These are phyloP conservation scores for Mycena albidolilacea DNA, from an alignment of 768 basidiomycete species.

Conservation along the genomic window DNA sequence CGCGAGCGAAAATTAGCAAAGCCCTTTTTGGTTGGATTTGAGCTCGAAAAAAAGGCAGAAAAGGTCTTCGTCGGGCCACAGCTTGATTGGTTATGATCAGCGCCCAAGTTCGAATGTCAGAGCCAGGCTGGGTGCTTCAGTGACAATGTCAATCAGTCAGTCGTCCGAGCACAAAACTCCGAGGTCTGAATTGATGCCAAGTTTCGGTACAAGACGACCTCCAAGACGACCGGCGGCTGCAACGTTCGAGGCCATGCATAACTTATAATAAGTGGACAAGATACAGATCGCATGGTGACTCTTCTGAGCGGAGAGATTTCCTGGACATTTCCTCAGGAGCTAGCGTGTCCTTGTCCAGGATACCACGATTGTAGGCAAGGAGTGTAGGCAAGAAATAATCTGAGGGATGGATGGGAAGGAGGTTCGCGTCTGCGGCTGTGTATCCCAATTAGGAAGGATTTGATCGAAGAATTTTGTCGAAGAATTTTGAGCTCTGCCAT, in stretches of 20 bases:
- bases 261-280: background rate
- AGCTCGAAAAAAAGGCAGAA: background rate
- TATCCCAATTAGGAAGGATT: slow-evolving; percentile 6
- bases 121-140: slow-evolving; percentile 1
- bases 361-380: too few species aligned
- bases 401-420: too few species aligned
- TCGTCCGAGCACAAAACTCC: background rate
- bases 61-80: background rate
- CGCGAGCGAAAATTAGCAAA: too few species aligned
- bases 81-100: slow-evolving; percentile 32
- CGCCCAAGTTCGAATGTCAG: slow-evolving; percentile 34
- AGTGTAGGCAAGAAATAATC: too few species aligned
- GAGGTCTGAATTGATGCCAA: slow-evolving; percentile 2
- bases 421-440: background rate
- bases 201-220: background rate
- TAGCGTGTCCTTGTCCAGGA: too few species aligned
- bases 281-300: background rate
- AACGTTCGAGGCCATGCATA: background rate
- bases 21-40: background rate
- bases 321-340: background rate
- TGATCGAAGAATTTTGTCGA: background rate
- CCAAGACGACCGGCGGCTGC: background rate
- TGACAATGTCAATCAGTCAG: slow-evolving; percentile 30
- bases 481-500: slow-evolving; percentile 6
- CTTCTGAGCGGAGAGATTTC: background rate